Percentiles rank a stretch among this genome's conserved stretches.
These are phyloP conservation scores for Hymenoscyphus fraxineus DNA, from an alignment of 2,329 filamentous ascomycete genomes.

Conservation along the genomic window DNA sequence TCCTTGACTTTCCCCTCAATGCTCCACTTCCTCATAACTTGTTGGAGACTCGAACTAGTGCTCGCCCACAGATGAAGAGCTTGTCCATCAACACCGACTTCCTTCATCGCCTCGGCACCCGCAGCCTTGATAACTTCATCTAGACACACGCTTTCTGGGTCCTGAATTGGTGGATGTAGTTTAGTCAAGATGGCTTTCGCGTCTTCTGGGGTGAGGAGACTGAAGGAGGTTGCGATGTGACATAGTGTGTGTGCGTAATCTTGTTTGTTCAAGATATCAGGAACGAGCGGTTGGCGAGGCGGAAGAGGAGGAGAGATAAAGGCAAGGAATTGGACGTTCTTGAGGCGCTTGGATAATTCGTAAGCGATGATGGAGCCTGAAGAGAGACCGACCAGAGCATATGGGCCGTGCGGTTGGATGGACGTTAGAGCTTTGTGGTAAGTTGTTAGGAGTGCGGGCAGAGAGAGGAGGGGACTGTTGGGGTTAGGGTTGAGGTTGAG, in stretches of 20 bases:
- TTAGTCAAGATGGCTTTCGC: not conserved
- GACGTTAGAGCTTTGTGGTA: constrained; percentile 41
- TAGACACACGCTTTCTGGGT: not conserved
- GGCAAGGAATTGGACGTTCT: not conserved
- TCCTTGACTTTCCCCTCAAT: not conserved
- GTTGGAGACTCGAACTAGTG: not conserved
- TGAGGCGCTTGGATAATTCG: constrained; percentile 43
- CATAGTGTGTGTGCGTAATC: not conserved
- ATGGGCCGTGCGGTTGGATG: constrained; percentile 47
- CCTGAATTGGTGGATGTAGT: not conserved
- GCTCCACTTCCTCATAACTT: not conserved
- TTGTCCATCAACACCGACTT: not conserved
- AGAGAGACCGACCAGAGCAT: constrained; percentile 49
- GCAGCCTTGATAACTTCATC: not conserved
- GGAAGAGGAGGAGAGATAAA: not conserved
- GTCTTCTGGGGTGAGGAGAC: not conserved
- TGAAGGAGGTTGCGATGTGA: not conserved
- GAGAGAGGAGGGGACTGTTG: constrained; percentile 35
- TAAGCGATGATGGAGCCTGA: constrained; percentile 48
- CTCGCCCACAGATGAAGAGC: not conserved
- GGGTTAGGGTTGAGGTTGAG: constrained; percentile 36
- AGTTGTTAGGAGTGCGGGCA: constrained; percentile 39
- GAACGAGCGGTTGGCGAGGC: too few species aligned
- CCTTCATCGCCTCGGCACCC: not conserved
- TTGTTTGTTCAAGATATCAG: not conserved